phyloP scores from a whole-genome alignment of 139 green algal genomes.

The Yamagishiella unicocca region DNA sequence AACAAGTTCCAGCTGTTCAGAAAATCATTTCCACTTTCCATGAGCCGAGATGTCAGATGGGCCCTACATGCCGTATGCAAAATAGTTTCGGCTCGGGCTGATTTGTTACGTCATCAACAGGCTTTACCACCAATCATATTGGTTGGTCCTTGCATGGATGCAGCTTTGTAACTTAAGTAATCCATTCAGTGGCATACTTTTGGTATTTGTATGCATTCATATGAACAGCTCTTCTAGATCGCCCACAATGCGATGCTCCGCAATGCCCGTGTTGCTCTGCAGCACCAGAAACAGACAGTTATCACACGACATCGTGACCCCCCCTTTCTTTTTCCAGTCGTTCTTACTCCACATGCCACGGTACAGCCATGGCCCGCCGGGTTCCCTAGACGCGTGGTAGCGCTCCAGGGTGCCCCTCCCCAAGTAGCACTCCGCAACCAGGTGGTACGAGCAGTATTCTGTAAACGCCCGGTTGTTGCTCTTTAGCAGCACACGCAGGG shows the following conservation, averaged over 20 bases:
- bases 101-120: no score
- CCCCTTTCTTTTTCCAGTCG: not conserved
- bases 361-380: slow-evolving; percentile 1
- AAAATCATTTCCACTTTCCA: no score
- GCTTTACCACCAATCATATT: no score
- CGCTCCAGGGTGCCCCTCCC: not conserved
- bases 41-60: no score
- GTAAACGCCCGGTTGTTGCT: not conserved
- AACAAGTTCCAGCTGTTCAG: no score
- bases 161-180: no score
- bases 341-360: not conserved
- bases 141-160: no score
- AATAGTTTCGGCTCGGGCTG: no score
- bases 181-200: no score
- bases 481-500: not conserved
- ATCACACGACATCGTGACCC: not conserved
- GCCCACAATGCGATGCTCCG: not conserved
- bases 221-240: slow-evolving; percentile 25
- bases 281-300: slow-evolving; percentile 39
- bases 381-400: not conserved
- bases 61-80: no score
- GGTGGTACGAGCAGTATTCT: slow-evolving; percentile 27
- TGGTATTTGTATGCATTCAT: no score
- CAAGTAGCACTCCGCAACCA: slow-evolving; percentile 21
- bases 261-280: slow-evolving; percentile 16